These are phyloP conservation scores for Dendrobium huoshanense DNA, from an alignment of 106 monocot genomes.

Conservation along the genomic window DNA sequence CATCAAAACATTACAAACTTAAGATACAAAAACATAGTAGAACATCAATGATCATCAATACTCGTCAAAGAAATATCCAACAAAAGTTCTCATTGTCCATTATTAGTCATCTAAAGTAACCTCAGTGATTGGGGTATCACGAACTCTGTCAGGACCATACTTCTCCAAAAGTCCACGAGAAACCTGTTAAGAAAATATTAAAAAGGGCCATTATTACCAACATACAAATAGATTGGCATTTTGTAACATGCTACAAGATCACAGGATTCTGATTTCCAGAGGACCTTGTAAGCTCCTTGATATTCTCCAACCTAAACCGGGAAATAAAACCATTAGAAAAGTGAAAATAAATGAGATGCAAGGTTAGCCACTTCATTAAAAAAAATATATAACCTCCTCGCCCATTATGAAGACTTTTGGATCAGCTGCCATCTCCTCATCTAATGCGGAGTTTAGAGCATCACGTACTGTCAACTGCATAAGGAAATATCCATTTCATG, in stretches of 20 bases:
- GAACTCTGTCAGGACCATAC: conserved; percentile 97
- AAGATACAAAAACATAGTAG: neutral
- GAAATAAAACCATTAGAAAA: conserved; percentile 2
- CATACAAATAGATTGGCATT: neutral
- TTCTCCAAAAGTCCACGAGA: conserved; percentile 88
- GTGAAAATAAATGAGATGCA: neutral
- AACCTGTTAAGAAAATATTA: conserved; percentile 37
- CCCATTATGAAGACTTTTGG: conserved; percentile 92
- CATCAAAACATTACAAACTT: neutral
- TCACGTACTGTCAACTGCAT: conserved; percentile 85
- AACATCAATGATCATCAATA: neutral
- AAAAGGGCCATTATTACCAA: neutral
- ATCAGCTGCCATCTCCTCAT: conserved; percentile 99
- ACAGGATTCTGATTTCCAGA: neutral
- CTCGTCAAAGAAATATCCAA: neutral
- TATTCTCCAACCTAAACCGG: conserved; percentile 87
- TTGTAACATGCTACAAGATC: neutral
- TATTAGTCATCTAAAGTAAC: conserved; percentile 16
- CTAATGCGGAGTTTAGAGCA: conserved; percentile 89
- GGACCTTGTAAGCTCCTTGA: conserved; percentile 98
- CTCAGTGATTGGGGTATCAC: conserved; percentile 98
- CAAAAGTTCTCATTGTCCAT: neutral
- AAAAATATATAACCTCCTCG: conserved; percentile 62
- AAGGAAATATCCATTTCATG: neutral
- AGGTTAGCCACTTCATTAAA: neutral